Evolutionary conservation across 2,329 filamentous ascomycete genomes (phyloP).

Genomic region (Alternaria viburni): DNA sequence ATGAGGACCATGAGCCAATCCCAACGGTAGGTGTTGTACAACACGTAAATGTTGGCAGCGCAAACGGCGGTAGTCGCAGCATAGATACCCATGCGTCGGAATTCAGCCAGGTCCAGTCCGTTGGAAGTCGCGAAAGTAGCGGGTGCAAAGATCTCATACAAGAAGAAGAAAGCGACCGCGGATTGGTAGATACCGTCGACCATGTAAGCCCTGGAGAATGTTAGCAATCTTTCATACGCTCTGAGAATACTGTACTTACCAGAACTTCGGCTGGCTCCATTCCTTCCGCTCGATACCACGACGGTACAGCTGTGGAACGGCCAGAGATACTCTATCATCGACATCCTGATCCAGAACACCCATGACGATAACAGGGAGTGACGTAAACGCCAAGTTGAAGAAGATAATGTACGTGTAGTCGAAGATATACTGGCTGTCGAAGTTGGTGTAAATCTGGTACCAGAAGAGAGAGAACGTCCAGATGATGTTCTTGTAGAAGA

Average conservation of each 20-base stretch:
- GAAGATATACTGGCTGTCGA: constrained; percentile 95
- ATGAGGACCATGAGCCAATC: constrained; percentile 94
- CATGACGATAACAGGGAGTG: constrained; percentile 91
- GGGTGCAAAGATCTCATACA: constrained; percentile 77
- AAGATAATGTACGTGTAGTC: constrained; percentile 98
- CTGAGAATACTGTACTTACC: constrained; percentile 64
- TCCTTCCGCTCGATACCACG: constrained; percentile 94
- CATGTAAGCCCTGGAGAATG: constrained; percentile 73
- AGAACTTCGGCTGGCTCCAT: constrained; percentile 96
- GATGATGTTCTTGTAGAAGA: constrained; percentile 99
- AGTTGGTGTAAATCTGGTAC: constrained; percentile 95
- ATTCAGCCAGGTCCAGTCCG: constrained; percentile 78
- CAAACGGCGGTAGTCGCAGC: constrained; percentile 83
- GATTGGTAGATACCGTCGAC: constrained; percentile 93
- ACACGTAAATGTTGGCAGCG: constrained; percentile 90
- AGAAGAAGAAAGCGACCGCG: constrained; percentile 89
- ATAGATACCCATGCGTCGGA: constrained; percentile 84
- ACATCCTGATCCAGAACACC: constrained; percentile 98
- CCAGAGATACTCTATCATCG: constrained; percentile 88
- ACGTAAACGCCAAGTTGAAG: constrained; percentile 97
- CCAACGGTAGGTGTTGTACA: constrained; percentile 97
- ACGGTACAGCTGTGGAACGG: constrained; percentile 93
- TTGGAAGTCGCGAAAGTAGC: constrained; percentile 73
- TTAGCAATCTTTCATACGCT: constrained; percentile 17
- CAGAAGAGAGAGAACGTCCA: constrained; percentile 98